Evolutionary conservation across 2,329 filamentous ascomycete genomes (phyloP).

Genomic region (Talaromyces rugulosus): DNA sequence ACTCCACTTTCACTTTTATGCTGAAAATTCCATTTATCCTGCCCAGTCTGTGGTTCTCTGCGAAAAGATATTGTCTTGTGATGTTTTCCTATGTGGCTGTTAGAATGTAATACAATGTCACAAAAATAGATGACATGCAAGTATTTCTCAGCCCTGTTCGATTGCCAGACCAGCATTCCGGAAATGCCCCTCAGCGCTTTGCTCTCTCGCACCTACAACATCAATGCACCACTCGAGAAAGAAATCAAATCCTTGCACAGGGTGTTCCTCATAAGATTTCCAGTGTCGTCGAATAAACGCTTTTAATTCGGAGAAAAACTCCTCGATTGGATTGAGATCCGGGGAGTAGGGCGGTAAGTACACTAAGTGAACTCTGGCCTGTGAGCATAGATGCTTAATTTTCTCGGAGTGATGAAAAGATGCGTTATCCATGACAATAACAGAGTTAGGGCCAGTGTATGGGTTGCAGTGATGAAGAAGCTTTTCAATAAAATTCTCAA

Average conservation of each 20-base stretch:
- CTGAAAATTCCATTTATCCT: too few species aligned
- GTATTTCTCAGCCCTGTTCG: neutral
- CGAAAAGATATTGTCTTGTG: too few species aligned
- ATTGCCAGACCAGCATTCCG: constrained; percentile 18
- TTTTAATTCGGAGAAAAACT: constrained; percentile 31
- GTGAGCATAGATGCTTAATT: neutral
- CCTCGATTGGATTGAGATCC: constrained; percentile 30
- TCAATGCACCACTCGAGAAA: constrained; percentile 26
- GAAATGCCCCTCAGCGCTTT: constrained; percentile 25
- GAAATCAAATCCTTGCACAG: constrained; percentile 15
- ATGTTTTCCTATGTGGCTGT: too few species aligned
- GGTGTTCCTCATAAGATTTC: constrained; percentile 14
- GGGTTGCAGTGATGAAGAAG: constrained; percentile 21
- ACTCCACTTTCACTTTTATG: too few species aligned
- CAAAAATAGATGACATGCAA: too few species aligned
- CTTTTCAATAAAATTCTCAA: constrained; percentile 28
- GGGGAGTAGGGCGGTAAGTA: constrained; percentile 29
- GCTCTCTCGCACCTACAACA: constrained; percentile 19
- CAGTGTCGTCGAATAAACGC: constrained; percentile 27
- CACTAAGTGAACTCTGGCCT: constrained; percentile 3
- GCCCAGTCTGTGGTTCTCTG: too few species aligned
- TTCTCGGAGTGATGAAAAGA: neutral
- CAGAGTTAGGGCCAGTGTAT: constrained; percentile 23
- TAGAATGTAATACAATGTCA: too few species aligned
- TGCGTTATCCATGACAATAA: constrained; percentile 24